These are phyloP conservation scores for Seiridium cupressi DNA, from an alignment of 2,329 filamentous ascomycete genomes.

Conservation along the genomic window DNA sequence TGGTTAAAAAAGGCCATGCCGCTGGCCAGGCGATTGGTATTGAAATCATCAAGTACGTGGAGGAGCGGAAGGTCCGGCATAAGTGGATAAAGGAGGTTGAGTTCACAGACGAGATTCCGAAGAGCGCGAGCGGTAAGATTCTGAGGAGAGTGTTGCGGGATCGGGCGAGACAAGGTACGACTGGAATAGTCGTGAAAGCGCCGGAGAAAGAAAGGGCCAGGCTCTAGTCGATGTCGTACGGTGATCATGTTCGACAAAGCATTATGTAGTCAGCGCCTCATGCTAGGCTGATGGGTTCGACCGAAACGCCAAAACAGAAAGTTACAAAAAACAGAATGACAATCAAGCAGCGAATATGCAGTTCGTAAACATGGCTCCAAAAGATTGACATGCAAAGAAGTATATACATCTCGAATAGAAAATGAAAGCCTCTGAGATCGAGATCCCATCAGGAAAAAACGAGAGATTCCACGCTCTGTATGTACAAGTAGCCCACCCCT, in stretches of 20 bases:
- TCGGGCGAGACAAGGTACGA: conserved; percentile 25
- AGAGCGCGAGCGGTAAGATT: conserved; percentile 62
- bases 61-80: conserved; percentile 51
- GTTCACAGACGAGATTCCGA: conserved; percentile 54
- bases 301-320: no score
- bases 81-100: conserved; percentile 54
- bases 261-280: no score
- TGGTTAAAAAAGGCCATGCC: conserved; percentile 32
- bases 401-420: not conserved
- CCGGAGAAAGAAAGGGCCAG: not conserved
- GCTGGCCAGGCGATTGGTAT: conserved; percentile 28
- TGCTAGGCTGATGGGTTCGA: no score
- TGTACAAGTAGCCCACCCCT: not conserved
- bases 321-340: no score
- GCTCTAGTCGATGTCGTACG: not conserved
- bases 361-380: not conserved
- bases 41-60: conserved; percentile 48
- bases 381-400: not conserved
- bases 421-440: not conserved
- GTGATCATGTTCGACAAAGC: no score
- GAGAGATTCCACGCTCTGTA: not conserved
- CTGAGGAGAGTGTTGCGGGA: conserved; percentile 51
- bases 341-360: not conserved
- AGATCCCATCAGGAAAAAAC: not conserved
- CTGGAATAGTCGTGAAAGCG: conserved; percentile 19